Base-by-base conservation (phyloP, 257 asterid genomes). In the Echites panduratus region DNA sequence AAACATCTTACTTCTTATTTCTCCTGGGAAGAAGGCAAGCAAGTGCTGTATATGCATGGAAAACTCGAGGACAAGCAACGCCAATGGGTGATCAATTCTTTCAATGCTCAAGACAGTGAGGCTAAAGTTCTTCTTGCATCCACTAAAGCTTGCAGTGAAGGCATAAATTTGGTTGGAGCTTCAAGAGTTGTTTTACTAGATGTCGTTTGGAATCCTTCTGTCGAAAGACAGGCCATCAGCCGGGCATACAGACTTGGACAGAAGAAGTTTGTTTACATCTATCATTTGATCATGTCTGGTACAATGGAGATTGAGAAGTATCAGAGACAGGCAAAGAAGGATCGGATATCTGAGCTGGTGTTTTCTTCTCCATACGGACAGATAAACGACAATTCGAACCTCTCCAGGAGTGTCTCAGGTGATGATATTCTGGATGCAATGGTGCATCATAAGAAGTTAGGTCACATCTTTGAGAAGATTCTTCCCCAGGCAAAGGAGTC, bases 141-240 rank as follows among this genome's bases (percentile, higher is more conserved):
- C 2, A 84, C 79, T 53, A 85, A 26, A 73, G 92, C 95, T 19
- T 93, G 97, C 78, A 80, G 87, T 2, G 97, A 93, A 71, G 98
- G 98, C 0, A 91, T 93, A 47, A 88, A 75, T 79, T 61, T 93
- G 19, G 88, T 89, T 1, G 98, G 97, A 40, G 96, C 96, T 4
- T 93, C 98, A 0, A 83, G 98, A 44, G 96, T 91, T 8, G 94
- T 93, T 19, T 56, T 91, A 71, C 89, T 93, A 11, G 96, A 93
- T 70, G 93, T 88, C 11, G 84, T 79, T 4, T 93, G 96, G 97
- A 93, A 93, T 52, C 96, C 98, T 2, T 80, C 96, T 0, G 92
- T 88, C 0, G 86, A 88, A 56, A 78, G 85, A 59, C 97, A 91
- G 77, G 96, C 97, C 26, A 83, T 89, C 5, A 14, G 54, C 54